A percentile compares a stretch with the other conserved stretches of the same genome.
Evolutionary conservation across 257 asterid genomes (phyloP).

Genomic region (Solanum clarkiae): DNA sequence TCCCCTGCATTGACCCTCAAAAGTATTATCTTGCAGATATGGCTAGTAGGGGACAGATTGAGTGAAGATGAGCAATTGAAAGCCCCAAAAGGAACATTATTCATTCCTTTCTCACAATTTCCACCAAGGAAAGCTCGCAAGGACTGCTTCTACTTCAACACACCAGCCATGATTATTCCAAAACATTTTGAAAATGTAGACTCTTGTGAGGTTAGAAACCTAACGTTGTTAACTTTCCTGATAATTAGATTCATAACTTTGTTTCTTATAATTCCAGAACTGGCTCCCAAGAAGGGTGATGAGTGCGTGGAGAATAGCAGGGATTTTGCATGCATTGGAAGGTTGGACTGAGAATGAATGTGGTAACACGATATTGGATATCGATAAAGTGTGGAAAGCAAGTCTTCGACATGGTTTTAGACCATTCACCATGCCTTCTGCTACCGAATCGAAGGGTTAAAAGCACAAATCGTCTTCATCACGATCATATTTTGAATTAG

Average conservation of each 20-base stretch:
- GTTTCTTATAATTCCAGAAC: slow-evolving; percentile 29
- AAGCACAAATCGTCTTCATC: background rate
- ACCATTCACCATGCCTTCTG: slow-evolving; percentile 11
- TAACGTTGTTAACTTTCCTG: background rate
- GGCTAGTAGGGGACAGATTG: slow-evolving; percentile 33
- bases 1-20: background rate
- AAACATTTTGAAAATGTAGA: slow-evolving; percentile 20
- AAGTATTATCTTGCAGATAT: background rate
- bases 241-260: background rate
- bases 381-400: slow-evolving; percentile 58
- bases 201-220: slow-evolving; percentile 31
- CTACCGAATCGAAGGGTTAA: background rate
- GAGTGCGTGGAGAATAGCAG: slow-evolving; percentile 71
- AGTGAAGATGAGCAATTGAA: slow-evolving; percentile 43
- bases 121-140: slow-evolving; percentile 64
- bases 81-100: slow-evolving; percentile 68
- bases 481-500: background rate
- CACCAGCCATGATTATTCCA: slow-evolving; percentile 33
- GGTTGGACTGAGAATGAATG: slow-evolving; percentile 75
- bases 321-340: slow-evolving; percentile 61
- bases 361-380: slow-evolving; percentile 45
- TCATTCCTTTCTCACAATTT: slow-evolving; percentile 67
- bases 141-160: slow-evolving; percentile 42
- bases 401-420: slow-evolving; percentile 56
- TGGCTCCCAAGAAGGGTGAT: slow-evolving; percentile 79